phyloP scores from a whole-genome alignment of 345 rosid genomes.

The Salix suchowensis region DNA sequence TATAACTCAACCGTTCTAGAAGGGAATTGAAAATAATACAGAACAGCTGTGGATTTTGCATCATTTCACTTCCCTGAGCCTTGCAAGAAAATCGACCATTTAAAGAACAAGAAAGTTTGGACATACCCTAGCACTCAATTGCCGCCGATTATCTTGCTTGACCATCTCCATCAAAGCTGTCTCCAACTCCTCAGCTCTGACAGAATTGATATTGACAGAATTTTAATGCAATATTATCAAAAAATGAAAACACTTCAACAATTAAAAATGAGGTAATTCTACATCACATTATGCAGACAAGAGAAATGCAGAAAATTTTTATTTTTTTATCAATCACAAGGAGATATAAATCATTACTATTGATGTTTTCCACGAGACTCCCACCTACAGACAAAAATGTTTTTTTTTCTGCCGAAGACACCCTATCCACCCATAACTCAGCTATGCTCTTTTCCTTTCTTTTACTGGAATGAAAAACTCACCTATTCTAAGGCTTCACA shows the following conservation, averaged over 20 bases:
- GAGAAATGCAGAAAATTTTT: background rate
- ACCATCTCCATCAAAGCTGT: conserved; percentile 99
- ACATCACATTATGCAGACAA: background rate
- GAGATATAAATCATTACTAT: background rate
- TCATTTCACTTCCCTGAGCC: background rate
- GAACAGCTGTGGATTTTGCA: background rate
- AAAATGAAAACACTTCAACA: background rate
- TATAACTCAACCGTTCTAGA: background rate
- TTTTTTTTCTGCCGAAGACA: background rate
- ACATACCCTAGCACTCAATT: conserved; percentile 90
- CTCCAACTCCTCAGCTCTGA: conserved; percentile 98
- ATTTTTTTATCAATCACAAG: background rate
- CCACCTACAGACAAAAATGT: background rate
- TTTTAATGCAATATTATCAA: background rate
- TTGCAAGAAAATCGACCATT: background rate
- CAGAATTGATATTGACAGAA: conserved; percentile 28
- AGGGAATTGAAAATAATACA: background rate
- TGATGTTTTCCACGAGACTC: background rate
- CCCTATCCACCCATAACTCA: background rate
- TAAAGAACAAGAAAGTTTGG: background rate
- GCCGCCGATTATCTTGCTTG: conserved; percentile 90
- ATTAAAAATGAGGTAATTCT: background rate
- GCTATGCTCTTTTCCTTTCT: background rate
- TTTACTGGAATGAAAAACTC: background rate
- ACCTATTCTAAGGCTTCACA: background rate